Evolutionary conservation across 306 rosid genomes (phyloP), one percentile per base, ranked within the genome.

Genomic region (Fragaria ananassa): DNA sequence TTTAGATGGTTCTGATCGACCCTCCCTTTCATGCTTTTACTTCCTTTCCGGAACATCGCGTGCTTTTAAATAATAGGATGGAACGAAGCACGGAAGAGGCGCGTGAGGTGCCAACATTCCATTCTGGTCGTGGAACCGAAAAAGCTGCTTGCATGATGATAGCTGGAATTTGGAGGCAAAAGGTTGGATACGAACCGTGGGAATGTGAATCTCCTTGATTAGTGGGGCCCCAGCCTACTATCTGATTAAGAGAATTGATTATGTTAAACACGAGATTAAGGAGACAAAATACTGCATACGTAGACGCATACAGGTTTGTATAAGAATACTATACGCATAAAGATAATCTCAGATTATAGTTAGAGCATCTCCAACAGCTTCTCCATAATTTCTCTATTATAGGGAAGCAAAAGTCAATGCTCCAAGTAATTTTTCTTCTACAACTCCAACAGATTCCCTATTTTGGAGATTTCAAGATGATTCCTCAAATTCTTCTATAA

Each of bases 81-180:
- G 23, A 15, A 17, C 41, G 34, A 3, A 5, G 7, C 41, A 34
- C 41, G 6, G 41, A 5, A 37, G 41, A 1, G 62, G 63, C 7
- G 79, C 71, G 72, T 62, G 71, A 10, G 62, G 8, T 45, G 0
- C 47, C 57, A 56, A 76, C 56, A 68, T n/a, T 9, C 29, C 19
- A 21, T 23, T n/a, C 1, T 42, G 75, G 50, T 12, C 70, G 31
- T 58, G 81, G 61, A 34, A 44, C 60, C 6, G 8, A 58, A 41
- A 25, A 68, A 6, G 53, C 1, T n/a, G 50, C 18, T 3, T 37
- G 41, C 41, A 37, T 37, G 0, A 37, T 19, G 4, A 1, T 46
- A 72, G 76, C 81, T 65, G 78, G 78, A 81, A 71, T 64, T 8
- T 47, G 68, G 19, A 35, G 74, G 81, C 74, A 25, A 53, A 31